These are phyloP conservation scores for Russula abietina DNA, from an alignment of 768 basidiomycete genomes.

Conservation along the genomic window DNA sequence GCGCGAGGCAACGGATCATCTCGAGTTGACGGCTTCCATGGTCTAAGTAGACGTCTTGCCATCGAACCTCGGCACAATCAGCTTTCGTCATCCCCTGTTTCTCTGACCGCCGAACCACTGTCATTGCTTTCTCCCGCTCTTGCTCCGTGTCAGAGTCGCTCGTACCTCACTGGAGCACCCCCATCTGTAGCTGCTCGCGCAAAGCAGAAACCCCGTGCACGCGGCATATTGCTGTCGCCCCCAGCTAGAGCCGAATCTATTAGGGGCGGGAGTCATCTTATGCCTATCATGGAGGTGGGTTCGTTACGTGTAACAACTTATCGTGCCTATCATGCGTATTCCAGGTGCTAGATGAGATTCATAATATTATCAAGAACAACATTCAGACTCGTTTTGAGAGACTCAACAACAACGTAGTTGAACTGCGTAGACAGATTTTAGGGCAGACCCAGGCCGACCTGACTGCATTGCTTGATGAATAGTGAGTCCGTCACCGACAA, in stretches of 20 bases:
- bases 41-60: not conserved
- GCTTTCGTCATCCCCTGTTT: not conserved
- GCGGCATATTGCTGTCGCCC: not conserved
- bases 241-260: not conserved
- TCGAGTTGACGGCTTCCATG: not conserved
- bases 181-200: not conserved
- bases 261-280: not conserved
- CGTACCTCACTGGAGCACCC: not conserved
- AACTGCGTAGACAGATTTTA: conserved; percentile 19
- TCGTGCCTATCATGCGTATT: not conserved
- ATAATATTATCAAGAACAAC: conserved; percentile 13
- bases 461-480: conserved; percentile 16
- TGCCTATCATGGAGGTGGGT: conserved; percentile 11
- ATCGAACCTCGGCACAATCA: not conserved
- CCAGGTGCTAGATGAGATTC: conserved; percentile 22
- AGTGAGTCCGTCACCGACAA: conserved; percentile 7
- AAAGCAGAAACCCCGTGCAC: not conserved
- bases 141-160: not conserved
- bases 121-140: not conserved
- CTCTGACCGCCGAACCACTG: not conserved
- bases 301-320: not conserved
- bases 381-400: conserved; percentile 20
- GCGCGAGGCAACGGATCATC: not conserved
- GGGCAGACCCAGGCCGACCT: conserved; percentile 16
- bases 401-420: conserved; percentile 2